Percentiles rank a stretch among this genome's conserved stretches.
phyloP scores from a whole-genome alignment of 106 monocot species.

The Amphibolis antarctica region DNA sequence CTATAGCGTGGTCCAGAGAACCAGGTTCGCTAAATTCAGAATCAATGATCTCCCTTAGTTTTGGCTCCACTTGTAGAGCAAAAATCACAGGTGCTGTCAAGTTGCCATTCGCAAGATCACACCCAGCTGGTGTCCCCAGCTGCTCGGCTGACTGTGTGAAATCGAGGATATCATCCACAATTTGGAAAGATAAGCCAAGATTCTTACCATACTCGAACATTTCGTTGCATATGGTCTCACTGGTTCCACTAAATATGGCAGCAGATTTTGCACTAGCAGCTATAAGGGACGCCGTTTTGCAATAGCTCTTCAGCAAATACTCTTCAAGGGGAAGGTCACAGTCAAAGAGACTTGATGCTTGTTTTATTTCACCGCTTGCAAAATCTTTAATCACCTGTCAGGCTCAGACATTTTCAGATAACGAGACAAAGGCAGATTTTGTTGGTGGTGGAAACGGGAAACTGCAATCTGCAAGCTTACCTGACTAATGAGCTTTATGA shows the following conservation, averaged over 20 bases:
- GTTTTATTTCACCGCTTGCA: conserved; percentile 94
- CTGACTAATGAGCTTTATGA: conserved; percentile 96
- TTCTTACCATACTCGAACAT: conserved; percentile 90
- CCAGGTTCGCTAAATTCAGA: conserved; percentile 71
- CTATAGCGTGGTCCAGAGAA: conserved; percentile 55
- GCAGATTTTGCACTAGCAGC: conserved; percentile 84
- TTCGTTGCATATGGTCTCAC: conserved; percentile 36
- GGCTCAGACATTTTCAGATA: background rate
- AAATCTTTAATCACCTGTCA: conserved; percentile 96
- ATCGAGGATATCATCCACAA: conserved; percentile 88
- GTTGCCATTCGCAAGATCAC: conserved; percentile 80
- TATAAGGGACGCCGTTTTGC: conserved; percentile 83
- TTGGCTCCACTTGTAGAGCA: conserved; percentile 57
- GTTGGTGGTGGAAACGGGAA: background rate
- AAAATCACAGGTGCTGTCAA: conserved; percentile 95
- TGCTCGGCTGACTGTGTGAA: conserved; percentile 94
- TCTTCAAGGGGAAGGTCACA: conserved; percentile 72
- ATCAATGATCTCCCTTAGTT: conserved; percentile 71
- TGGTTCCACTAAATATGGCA: conserved; percentile 64
- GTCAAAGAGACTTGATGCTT: conserved; percentile 77
- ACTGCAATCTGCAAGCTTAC: conserved; percentile 17
- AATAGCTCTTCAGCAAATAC: conserved; percentile 86
- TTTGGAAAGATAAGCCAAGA: conserved; percentile 86
- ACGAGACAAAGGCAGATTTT: background rate
- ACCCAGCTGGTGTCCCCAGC: conserved; percentile 74